Percentiles rank a stretch among this genome's conserved stretches.
Conservation (phyloP, 306 rosid genomes). For the Trichosanthes cucumerina region DNA sequence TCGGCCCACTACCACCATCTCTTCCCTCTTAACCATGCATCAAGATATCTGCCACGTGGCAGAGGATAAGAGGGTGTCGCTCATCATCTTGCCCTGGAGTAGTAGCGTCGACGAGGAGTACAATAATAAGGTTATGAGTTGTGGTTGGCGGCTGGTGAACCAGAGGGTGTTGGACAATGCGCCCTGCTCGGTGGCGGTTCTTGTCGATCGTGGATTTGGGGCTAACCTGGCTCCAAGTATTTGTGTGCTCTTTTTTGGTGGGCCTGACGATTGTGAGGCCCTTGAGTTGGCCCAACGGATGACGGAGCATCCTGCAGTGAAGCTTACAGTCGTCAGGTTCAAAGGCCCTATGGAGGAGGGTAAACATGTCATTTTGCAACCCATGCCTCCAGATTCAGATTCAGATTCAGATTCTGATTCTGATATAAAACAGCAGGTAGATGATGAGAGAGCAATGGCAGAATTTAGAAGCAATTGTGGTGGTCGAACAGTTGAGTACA, state of each 20-base stretch:
- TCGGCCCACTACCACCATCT: constrained; percentile 52
- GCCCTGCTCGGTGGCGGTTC: constrained; percentile 54
- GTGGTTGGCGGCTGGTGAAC: constrained; percentile 55
- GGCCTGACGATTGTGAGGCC: constrained; percentile 73
- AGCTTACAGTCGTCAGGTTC: constrained; percentile 30
- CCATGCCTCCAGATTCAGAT: background rate
- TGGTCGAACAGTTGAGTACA: constrained; percentile 31
- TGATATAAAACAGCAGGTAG: constrained; percentile 31
- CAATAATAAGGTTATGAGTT: constrained; percentile 18
- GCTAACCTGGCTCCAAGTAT: constrained; percentile 3
- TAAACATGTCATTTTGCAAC: constrained; percentile 19
- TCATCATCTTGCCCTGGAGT: constrained; percentile 59
- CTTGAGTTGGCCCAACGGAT: constrained; percentile 44
- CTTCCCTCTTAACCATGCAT: constrained; percentile 52
- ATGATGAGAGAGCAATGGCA: constrained; percentile 31
- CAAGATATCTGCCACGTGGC: constrained; percentile 71
- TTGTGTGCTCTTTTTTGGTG: constrained; percentile 57
- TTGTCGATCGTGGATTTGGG: constrained; percentile 61
- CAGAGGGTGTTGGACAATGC: constrained; percentile 52
- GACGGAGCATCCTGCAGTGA: constrained; percentile 46
- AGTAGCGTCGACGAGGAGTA: constrained; percentile 35
- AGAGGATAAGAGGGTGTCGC: constrained; percentile 42
- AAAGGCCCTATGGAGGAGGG: background rate
- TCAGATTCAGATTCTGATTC: background rate
- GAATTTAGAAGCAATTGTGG: constrained; percentile 35